These are phyloP conservation scores for Candida insectorum DNA, from an alignment of 805 yeast genomes.

Conservation along the genomic window DNA sequence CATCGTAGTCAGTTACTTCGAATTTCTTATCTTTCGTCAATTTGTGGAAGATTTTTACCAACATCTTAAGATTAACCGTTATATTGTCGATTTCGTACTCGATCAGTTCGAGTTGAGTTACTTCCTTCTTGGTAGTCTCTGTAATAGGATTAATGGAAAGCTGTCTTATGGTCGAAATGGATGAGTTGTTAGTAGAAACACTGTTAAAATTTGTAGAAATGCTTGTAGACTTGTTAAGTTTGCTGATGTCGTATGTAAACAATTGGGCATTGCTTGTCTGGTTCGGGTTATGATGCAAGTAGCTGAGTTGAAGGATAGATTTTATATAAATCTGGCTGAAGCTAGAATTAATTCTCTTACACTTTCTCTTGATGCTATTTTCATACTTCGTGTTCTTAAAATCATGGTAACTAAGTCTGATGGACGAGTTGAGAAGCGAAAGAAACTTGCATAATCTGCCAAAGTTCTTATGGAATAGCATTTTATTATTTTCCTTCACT, in stretches of 20 bases:
- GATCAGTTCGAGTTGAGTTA: conserved; percentile 25
- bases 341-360: conserved; percentile 51
- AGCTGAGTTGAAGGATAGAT: conserved; percentile 56
- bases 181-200: conserved; percentile 13
- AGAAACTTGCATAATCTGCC: conserved; percentile 52
- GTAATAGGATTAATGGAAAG: conserved; percentile 10
- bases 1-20: conserved; percentile 32
- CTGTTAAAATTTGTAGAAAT: conserved; percentile 7
- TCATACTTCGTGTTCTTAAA: conserved; percentile 46
- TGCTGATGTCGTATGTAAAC: conserved; percentile 27
- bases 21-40: conserved; percentile 33
- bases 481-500: conserved; percentile 47
- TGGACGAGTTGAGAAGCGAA: conserved; percentile 50
- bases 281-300: conserved; percentile 30
- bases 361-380: conserved; percentile 42
- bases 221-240: conserved; percentile 20
- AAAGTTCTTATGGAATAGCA: conserved; percentile 51
- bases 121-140: conserved; percentile 6
- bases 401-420: conserved; percentile 53
- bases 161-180: conserved; percentile 17
- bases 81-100: conserved; percentile 37
- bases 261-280: conserved; percentile 21
- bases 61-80: conserved; percentile 25
- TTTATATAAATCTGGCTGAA: conserved; percentile 63
- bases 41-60: conserved; percentile 27